A percentile compares a stretch with the other conserved stretches of the same genome.
Conservation (phyloP, 2,329 filamentous ascomycete species). For the Massarina eburnea region DNA sequence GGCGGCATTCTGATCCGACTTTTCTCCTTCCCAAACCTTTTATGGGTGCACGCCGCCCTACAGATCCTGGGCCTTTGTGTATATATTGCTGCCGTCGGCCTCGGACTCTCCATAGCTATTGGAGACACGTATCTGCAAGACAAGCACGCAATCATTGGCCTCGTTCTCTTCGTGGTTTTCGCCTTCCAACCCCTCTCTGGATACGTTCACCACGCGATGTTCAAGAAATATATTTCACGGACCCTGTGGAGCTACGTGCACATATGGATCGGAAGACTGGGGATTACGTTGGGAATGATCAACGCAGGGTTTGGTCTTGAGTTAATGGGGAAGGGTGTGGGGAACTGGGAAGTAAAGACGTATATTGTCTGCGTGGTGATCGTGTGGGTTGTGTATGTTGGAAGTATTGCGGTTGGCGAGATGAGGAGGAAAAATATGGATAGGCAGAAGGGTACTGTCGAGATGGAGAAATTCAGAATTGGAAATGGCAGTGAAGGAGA, state of each 20-base stretch:
- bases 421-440: constrained; percentile 7
- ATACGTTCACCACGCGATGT: constrained; percentile 53
- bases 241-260: constrained; percentile 51
- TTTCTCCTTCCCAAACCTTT: constrained; percentile 36
- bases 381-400: constrained; percentile 13
- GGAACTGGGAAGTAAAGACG: constrained; percentile 14
- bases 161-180: constrained; percentile 51
- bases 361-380: constrained; percentile 15
- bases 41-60: constrained; percentile 44
- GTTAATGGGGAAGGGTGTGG: constrained; percentile 37
- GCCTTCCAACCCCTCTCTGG: constrained; percentile 57
- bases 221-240: constrained; percentile 46
- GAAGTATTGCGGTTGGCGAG: constrained; percentile 10
- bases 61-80: constrained; percentile 51
- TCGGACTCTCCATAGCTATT: constrained; percentile 52
- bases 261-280: constrained; percentile 55
- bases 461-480: background rate
- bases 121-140: constrained; percentile 26
- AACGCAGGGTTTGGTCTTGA: constrained; percentile 57
- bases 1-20: constrained; percentile 44
- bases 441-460: background rate
- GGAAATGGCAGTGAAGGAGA: background rate
- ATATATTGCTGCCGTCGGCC: constrained; percentile 49
- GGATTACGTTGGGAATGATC: constrained; percentile 55
- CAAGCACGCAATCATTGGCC: constrained; percentile 55